phyloP scores from a whole-genome alignment of 2,329 filamentous ascomycete genomes.

The Basipetospora sp. region DNA sequence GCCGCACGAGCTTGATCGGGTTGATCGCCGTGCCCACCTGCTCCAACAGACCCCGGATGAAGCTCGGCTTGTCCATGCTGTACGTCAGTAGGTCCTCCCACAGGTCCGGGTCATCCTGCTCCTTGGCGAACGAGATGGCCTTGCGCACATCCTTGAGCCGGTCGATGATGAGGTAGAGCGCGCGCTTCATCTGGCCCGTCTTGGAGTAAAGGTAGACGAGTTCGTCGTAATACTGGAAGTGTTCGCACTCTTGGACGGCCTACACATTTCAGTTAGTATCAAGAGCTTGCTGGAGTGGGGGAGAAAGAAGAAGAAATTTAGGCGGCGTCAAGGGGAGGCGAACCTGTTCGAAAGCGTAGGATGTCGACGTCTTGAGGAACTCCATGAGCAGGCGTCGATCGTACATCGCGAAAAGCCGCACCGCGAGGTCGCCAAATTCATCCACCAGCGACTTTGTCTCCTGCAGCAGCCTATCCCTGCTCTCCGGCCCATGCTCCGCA shows the following conservation, averaged over 20 bases:
- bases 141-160: slow-evolving; percentile 81
- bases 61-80: slow-evolving; percentile 91
- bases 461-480: slow-evolving; percentile 39
- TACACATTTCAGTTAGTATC: slow-evolving; percentile 12
- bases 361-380: slow-evolving; percentile 70
- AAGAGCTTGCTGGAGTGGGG: not conserved
- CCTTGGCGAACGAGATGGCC: slow-evolving; percentile 86
- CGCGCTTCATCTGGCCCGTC: slow-evolving; percentile 83
- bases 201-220: slow-evolving; percentile 93
- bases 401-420: slow-evolving; percentile 74
- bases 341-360: slow-evolving; percentile 75
- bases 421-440: slow-evolving; percentile 71
- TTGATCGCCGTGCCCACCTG: slow-evolving; percentile 90
- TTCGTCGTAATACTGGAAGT: slow-evolving; percentile 68
- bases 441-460: slow-evolving; percentile 61
- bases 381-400: slow-evolving; percentile 70
- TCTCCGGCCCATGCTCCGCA: slow-evolving; percentile 36
- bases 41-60: slow-evolving; percentile 81
- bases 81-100: slow-evolving; percentile 93
- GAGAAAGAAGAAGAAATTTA: slow-evolving; percentile 6
- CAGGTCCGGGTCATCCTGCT: slow-evolving; percentile 78
- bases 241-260: slow-evolving; percentile 66
- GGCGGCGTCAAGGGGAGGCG: too few species aligned
- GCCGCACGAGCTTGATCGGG: slow-evolving; percentile 73
- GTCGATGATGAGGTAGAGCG: slow-evolving; percentile 83